Base-by-base conservation (phyloP, 2,329 filamentous ascomycete genomes). In the Aspergillus alliaceus region DNA sequence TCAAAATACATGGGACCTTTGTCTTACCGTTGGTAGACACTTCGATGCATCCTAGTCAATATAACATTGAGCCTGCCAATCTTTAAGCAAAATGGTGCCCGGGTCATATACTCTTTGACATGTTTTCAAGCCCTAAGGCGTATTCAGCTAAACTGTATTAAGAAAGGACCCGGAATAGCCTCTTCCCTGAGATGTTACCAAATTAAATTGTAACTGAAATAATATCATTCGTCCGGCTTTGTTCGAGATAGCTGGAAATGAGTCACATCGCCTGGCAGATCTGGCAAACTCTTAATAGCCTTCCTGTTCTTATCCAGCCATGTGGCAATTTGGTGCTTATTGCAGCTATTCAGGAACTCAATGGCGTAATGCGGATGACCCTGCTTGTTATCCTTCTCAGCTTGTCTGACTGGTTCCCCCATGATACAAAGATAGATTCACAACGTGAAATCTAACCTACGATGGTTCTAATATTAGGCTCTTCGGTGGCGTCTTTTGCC, bases 401-500 rank as follows among this genome's bases (percentile, higher is more conserved):
- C 32, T 35, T 35, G 32, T 35, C 32, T 8, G 32, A 6, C 6
- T 15, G 4, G 7, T 6, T 15, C 14, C 14, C 14, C 14, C 14
- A 4, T 15, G 32, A 35, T 35, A 35, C 32, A n/a, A 15, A 35
- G 32, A 35, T 35, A 15, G 14, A 35, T 35, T 15, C 14, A 35
- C 32, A 8, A 35, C 14, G 8, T 35, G 14, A 35, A 15, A 35
- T n/a, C 32, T 15, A 35, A 35, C 32, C 6, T 35, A 35, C 14
- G 32, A 42, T 51, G 34, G 9, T 53, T 12, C 42, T 44, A 55
- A 42, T 32, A 27, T 40, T 57, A 59, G 53, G 40, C 15, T 64
- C 47, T 44, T 64, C 31, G 37, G 59, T 42, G 53, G 58, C 53
- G 51, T 62, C 40, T 55, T 42, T 44, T 64, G 55, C 57, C 61